A percentile compares a stretch with the other conserved stretches of the same genome.
Evolutionary conservation across 1,284 basidiomycete species (phyloP).

Genomic region (Schizopora paradoxa): DNA sequence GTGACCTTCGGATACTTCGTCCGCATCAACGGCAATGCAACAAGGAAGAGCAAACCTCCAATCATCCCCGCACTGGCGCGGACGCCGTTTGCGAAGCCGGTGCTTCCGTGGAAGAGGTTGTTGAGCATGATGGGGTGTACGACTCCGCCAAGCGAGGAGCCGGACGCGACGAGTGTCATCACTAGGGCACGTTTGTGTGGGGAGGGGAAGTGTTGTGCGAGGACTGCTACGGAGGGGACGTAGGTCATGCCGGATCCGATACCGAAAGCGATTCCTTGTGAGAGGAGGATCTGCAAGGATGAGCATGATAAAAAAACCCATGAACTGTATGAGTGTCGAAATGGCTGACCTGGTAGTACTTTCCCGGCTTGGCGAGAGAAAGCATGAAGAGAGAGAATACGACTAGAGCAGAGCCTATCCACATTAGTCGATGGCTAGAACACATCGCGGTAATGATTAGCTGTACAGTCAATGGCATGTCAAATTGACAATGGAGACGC

Average conservation of each 20-base stretch:
- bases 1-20: constrained; percentile 19
- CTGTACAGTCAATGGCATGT: not conserved
- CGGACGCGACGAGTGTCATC: constrained; percentile 21
- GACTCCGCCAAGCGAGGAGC: constrained; percentile 25
- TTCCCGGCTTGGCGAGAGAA: constrained; percentile 34
- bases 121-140: constrained; percentile 29
- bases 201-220: constrained; percentile 21
- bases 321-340: constrained; percentile 20
- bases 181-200: constrained; percentile 19
- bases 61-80: constrained; percentile 27
- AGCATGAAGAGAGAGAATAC: constrained; percentile 41
- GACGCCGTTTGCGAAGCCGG: constrained; percentile 27
- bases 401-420: constrained; percentile 33
- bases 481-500: not conserved
- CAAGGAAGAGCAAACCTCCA: constrained; percentile 20
- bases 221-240: constrained; percentile 19
- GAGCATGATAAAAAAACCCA: constrained; percentile 30
- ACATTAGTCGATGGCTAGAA: constrained; percentile 36
- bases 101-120: constrained; percentile 21
- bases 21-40: constrained; percentile 27
- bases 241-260: constrained; percentile 19
- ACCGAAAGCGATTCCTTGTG: constrained; percentile 21
- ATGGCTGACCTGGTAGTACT: constrained; percentile 36
- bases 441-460: not conserved
- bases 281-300: constrained; percentile 19